Evolutionary conservation across 495 filamentous ascomycete species (phyloP).

Genomic region (Aspergillus bertholletiae): DNA sequence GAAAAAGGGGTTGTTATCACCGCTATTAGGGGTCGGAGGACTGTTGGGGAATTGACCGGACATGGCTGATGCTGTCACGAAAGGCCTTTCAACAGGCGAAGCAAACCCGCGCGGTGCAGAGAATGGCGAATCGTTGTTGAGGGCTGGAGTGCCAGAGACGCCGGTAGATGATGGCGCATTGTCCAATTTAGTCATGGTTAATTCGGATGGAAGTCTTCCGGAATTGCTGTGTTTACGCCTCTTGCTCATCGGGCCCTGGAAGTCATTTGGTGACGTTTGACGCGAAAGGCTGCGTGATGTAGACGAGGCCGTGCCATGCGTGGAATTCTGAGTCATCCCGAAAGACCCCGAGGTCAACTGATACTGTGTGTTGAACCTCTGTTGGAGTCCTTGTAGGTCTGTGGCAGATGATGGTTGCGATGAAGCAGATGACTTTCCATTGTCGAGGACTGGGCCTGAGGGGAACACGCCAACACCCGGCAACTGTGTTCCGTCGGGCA

Average conservation of each 20-base stretch:
- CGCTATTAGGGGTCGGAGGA: constrained; percentile 62
- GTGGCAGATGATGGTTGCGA: constrained; percentile 40
- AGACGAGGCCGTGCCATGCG: constrained; percentile 37
- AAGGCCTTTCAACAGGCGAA: constrained; percentile 43
- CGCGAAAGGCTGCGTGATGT: constrained; percentile 65
- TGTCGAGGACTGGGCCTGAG: constrained; percentile 32
- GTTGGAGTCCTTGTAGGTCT: constrained; percentile 53
- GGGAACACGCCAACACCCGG: constrained; percentile 45
- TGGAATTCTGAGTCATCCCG: constrained; percentile 26
- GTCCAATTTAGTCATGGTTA: constrained; percentile 79
- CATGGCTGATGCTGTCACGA: constrained; percentile 46
- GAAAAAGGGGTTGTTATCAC: constrained; percentile 50
- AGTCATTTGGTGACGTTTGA: constrained; percentile 64
- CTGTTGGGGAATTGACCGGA: constrained; percentile 51
- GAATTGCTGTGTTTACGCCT: constrained; percentile 71
- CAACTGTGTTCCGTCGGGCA: constrained; percentile 40
- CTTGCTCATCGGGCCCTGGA: constrained; percentile 59
- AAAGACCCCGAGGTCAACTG: constrained; percentile 36
- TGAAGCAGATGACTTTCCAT: constrained; percentile 22
- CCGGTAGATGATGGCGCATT: constrained; percentile 38
- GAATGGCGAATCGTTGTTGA: constrained; percentile 36
- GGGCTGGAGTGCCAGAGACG: constrained; percentile 21
- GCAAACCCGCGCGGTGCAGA: constrained; percentile 38
- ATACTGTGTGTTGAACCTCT: constrained; percentile 45
- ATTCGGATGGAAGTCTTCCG: constrained; percentile 60